phyloP scores from a whole-genome alignment of 169 alveolate genomes.

The Theileria parva region DNA sequence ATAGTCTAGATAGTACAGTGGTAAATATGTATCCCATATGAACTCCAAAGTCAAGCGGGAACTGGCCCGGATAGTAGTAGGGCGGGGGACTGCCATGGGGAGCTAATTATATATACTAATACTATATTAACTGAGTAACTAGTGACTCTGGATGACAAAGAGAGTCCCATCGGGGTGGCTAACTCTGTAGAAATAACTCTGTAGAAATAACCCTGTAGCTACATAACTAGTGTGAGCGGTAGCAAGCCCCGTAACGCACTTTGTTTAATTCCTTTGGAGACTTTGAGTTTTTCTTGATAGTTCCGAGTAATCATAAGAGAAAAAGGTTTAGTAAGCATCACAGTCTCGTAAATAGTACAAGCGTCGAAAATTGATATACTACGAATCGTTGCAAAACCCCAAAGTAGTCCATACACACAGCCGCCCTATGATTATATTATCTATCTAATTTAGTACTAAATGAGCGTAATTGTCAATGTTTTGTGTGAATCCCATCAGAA shows the following conservation, averaged over 20 bases:
- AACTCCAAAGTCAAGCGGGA: too few relatives aligned
- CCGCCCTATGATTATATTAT: constrained; percentile 67
- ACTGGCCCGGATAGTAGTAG: too few relatives aligned
- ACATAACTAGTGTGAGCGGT: neutral
- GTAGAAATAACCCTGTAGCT: too few relatives aligned
- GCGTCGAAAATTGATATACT: constrained; percentile 76
- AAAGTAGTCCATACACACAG: constrained; percentile 76
- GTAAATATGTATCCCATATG: too few relatives aligned
- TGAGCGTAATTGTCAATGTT: constrained; percentile 85
- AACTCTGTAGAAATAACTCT: too few relatives aligned
- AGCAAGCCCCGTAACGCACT: neutral
- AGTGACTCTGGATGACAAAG: too few relatives aligned
- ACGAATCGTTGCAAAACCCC: constrained; percentile 79
- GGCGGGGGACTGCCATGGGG: too few relatives aligned
- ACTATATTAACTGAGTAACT: too few relatives aligned
- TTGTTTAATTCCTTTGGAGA: constrained; percentile 47
- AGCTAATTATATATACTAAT: too few relatives aligned
- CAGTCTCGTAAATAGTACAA: constrained; percentile 66
- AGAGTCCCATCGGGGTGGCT: too few relatives aligned
- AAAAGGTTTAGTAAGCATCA: constrained; percentile 61
- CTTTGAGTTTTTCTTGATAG: constrained; percentile 40
- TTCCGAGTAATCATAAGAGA: constrained; percentile 59
- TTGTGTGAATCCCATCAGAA: constrained; percentile 75
- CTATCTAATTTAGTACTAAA: constrained; percentile 12
- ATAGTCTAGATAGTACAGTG: too few relatives aligned